Evolutionary conservation across 2,329 filamentous ascomycete species (phyloP).

Genomic region (Zymoseptoria tritici): DNA sequence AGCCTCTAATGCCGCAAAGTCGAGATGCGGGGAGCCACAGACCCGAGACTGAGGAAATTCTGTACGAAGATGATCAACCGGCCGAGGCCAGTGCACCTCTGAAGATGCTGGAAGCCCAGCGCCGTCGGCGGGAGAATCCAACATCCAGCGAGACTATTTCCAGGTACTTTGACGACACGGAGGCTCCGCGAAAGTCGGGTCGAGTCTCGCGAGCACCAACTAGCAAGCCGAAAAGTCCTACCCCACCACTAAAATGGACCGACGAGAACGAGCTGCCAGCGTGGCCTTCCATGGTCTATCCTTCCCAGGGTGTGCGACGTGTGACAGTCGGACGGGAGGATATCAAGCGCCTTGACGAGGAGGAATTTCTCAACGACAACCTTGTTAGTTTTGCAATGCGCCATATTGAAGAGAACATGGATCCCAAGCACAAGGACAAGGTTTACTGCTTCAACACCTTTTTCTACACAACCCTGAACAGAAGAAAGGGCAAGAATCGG

Average conservation of each 20-base stretch:
- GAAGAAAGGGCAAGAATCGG: conserved; percentile 41
- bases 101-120: neutral
- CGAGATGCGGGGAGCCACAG: neutral
- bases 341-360: conserved; percentile 70
- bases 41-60: conserved; percentile 1
- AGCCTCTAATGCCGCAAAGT: too few species aligned
- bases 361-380: conserved; percentile 86
- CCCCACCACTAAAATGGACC: conserved; percentile 18
- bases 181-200: neutral
- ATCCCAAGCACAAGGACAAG: conserved; percentile 39
- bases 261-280: conserved; percentile 11
- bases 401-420: conserved; percentile 27
- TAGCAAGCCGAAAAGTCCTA: conserved; percentile 15
- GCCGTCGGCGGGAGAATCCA: too few species aligned
- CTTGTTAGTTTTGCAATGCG: conserved; percentile 82
- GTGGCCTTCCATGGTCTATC: conserved; percentile 53
- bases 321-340: conserved; percentile 65
- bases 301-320: conserved; percentile 48
- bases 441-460: conserved; percentile 90
- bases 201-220: conserved; percentile 3
- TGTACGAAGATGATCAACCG: neutral
- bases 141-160: neutral
- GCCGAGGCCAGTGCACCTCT: neutral
- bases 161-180: neutral
- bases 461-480: conserved; percentile 72